Conservation (phyloP, 768 basidiomycete species). For the Rhizopogon sp. region DNA sequence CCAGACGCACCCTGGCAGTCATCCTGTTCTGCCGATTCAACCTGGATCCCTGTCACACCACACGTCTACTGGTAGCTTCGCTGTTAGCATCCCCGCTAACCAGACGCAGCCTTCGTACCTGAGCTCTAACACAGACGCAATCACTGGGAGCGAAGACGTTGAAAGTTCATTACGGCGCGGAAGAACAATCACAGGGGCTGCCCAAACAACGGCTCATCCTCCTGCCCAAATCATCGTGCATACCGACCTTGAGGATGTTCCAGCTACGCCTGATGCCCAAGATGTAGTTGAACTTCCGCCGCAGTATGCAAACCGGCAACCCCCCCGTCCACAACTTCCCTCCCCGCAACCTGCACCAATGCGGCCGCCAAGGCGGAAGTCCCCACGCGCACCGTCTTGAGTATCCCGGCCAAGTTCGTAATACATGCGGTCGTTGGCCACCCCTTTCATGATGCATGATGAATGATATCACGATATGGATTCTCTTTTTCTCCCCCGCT, state of each 20-base stretch:
- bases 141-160: constrained; percentile 12
- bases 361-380: too few relatives aligned
- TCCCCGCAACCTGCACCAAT: background rate
- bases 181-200: constrained; percentile 52
- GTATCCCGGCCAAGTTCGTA: background rate
- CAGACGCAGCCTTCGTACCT: constrained; percentile 7
- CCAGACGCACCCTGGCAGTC: constrained; percentile 13
- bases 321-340: background rate
- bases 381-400: background rate
- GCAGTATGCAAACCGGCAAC: constrained; percentile 54
- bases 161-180: constrained; percentile 32
- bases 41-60: constrained; percentile 1
- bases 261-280: constrained; percentile 31
- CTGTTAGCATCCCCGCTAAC: background rate
- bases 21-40: constrained; percentile 5
- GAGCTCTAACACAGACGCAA: constrained; percentile 14
- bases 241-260: constrained; percentile 59
- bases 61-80: background rate
- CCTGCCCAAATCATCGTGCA: constrained; percentile 61
- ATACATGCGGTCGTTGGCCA: too few relatives aligned
- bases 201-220: constrained; percentile 29
- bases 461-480: too few relatives aligned
- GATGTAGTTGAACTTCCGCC: constrained; percentile 74
- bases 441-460: too few relatives aligned
- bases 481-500: too few relatives aligned